Evolutionary conservation across 78 protist species (phyloP), one percentile per base, ranked within the genome.

Genomic region (Tieghemostelium lacteum): DNA sequence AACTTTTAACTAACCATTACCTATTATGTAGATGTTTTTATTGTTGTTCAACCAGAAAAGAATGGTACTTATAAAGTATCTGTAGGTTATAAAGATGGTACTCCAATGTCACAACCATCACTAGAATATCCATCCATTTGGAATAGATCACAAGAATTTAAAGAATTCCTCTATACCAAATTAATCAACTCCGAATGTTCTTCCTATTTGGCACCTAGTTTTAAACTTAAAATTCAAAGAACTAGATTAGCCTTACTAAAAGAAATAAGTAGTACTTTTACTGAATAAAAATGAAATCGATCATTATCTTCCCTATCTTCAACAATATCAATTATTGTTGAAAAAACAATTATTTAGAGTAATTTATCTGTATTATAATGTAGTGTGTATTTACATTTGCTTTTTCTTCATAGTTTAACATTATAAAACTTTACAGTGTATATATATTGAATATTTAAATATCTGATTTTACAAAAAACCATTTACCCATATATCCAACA

Each of bases 211-310:
- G 85, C 92, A 10, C 92, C 92, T 45, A 86, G 87, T 54, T 86
- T 86, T 52, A 86, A 73, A 31, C 62, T 86, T 64, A 86, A 86
- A 55, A 86, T 86, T 42, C 92, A 86, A 66, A 73, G 92, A 73
- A 86, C 92, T 29, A 45, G 92, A 40, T 31, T 37, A 2, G 77
- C 74, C 17, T 64, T 86, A 54, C 50, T 86, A 28, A 66, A 80
- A 58, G 77, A 80, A 58, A 80, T 80, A 45, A 19, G 24, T 29
- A 58, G 34, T 19, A 80, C 67, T 28, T 80, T 36, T 50, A 66
- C 19, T 29, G 49, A 78, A 52, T 66, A 78, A 66, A 31, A 36
- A 74, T 58, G 26, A 73, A 5, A 63, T 2, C 29, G 3, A 63
- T 22, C 24, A 39, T 24, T 39, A 36, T 22, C 31, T 22, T 36